These are phyloP conservation scores for Ceratocystis cacaofunesta DNA, from an alignment of 2,329 filamentous ascomycete genomes.

Conservation along the genomic window DNA sequence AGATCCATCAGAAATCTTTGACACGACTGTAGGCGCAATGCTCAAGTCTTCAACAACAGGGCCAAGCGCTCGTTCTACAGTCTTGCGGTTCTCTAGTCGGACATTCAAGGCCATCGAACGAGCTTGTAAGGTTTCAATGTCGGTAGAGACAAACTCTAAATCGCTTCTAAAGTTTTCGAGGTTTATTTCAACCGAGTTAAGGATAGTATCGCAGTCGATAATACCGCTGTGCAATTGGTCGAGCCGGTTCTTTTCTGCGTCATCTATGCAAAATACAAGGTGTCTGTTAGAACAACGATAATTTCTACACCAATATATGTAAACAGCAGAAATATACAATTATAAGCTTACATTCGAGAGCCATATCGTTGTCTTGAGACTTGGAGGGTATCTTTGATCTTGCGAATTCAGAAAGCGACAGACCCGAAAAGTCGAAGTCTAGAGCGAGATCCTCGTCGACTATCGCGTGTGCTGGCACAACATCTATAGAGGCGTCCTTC, in stretches of 20 bases:
- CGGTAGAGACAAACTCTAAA: slow-evolving; percentile 76
- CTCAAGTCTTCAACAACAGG: slow-evolving; percentile 86
- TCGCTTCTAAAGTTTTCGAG: slow-evolving; percentile 87
- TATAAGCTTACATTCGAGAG: slow-evolving; percentile 11
- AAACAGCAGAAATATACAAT: neutral
- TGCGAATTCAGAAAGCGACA: slow-evolving; percentile 62
- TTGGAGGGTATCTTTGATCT: slow-evolving; percentile 21
- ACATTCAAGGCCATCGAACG: slow-evolving; percentile 72
- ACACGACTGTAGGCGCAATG: slow-evolving; percentile 68
- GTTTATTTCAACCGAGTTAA: slow-evolving; percentile 85
- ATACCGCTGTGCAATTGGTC: slow-evolving; percentile 87
- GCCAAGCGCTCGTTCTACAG: slow-evolving; percentile 74
- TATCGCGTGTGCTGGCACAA: slow-evolving; percentile 39
- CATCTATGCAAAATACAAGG: slow-evolving; percentile 35
- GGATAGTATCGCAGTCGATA: slow-evolving; percentile 75
- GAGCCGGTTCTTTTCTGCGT: slow-evolving; percentile 69
- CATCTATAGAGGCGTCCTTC: slow-evolving; percentile 1
- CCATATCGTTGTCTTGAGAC: neutral
- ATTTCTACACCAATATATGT: neutral
- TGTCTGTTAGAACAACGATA: neutral
- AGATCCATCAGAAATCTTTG: slow-evolving; percentile 71
- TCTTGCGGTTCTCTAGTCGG: slow-evolving; percentile 73
- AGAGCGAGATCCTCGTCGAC: slow-evolving; percentile 42
- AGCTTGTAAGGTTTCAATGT: slow-evolving; percentile 85
- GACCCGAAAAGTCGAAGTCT: slow-evolving; percentile 62